phyloP scores from a whole-genome alignment of 1,284 basidiomycete genomes.

The Ustilago lituana region DNA sequence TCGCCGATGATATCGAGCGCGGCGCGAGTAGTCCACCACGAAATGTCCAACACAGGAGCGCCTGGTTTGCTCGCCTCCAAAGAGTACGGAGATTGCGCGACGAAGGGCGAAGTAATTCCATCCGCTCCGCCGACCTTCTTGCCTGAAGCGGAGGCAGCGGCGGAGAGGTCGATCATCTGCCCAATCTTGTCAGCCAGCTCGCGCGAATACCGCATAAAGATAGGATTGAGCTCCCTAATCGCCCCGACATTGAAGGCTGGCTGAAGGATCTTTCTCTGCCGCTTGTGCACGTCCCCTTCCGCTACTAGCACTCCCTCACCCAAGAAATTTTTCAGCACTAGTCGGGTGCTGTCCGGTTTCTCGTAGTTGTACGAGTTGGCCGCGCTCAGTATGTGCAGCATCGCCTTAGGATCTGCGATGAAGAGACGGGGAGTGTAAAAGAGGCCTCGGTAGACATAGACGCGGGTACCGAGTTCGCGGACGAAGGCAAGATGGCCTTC shows the following conservation, averaged over 20 bases:
- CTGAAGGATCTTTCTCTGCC: conserved; percentile 59
- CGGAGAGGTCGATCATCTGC: conserved; percentile 40
- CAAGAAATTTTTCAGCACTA: conserved; percentile 52
- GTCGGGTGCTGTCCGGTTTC: conserved; percentile 43
- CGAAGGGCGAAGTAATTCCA: conserved; percentile 19
- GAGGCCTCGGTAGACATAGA: conserved; percentile 60
- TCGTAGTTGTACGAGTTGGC: conserved; percentile 60
- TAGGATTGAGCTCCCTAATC: conserved; percentile 54
- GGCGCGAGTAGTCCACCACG: conserved; percentile 43
- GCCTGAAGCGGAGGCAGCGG: neutral
- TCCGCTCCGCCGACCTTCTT: conserved; percentile 8
- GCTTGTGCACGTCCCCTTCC: conserved; percentile 59
- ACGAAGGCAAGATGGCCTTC: conserved; percentile 40
- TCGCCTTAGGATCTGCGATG: conserved; percentile 57
- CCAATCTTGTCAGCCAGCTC: conserved; percentile 35
- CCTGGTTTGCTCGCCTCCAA: conserved; percentile 22
- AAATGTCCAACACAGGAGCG: conserved; percentile 42
- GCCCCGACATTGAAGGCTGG: conserved; percentile 59
- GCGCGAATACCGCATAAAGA: conserved; percentile 48
- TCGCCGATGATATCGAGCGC: conserved; percentile 62
- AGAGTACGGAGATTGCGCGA: conserved; percentile 12
- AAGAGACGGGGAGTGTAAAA: conserved; percentile 59
- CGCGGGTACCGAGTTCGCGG: conserved; percentile 23
- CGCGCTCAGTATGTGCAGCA: conserved; percentile 56
- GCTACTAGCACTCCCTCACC: conserved; percentile 60